phyloP scores from a whole-genome alignment of 1,284 basidiomycete genomes.

The Rugosomyces carneus region DNA sequence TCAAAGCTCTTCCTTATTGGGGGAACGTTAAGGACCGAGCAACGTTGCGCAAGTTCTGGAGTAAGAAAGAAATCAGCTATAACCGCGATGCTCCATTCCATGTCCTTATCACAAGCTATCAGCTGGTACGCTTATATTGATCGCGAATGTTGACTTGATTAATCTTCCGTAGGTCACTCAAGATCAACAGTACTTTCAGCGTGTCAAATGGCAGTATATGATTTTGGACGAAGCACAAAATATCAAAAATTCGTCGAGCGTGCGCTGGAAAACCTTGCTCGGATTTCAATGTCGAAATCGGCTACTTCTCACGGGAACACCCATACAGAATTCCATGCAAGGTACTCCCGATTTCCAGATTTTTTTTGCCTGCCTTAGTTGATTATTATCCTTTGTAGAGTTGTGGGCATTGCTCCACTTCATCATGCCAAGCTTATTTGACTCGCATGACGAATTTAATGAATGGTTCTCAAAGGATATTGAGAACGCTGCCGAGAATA shows the following conservation, averaged over 20 bases:
- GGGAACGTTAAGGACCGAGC: conserved; percentile 96
- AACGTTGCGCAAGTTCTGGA: conserved; percentile 96
- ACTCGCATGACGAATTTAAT: conserved; percentile 99
- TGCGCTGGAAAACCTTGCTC: conserved; percentile 95
- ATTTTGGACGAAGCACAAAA: conserved; percentile 99
- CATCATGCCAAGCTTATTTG: conserved; percentile 99
- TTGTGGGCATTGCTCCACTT: conserved; percentile 99
- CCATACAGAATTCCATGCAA: conserved; percentile 99
- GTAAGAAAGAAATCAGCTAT: conserved; percentile 95
- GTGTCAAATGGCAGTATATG: conserved; percentile 99
- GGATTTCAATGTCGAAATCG: conserved; percentile 97
- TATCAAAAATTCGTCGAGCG: conserved; percentile 97
- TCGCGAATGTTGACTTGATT: not conserved
- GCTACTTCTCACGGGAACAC: conserved; percentile 93
- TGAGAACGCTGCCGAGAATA: conserved; percentile 91
- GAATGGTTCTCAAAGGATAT: conserved; percentile 99
- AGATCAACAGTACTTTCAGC: conserved; percentile 98
- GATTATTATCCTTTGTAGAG: conserved; percentile 46
- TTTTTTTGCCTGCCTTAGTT: not conserved
- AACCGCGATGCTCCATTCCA: conserved; percentile 96
- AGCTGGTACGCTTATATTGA: conserved; percentile 59
- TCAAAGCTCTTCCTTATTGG: conserved; percentile 98
- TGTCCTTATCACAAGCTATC: conserved; percentile 95
- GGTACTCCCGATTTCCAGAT: conserved; percentile 50
- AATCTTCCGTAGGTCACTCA: conserved; percentile 70